phyloP scores from a whole-genome alignment of 2,329 filamentous ascomycete species.

The Fusarium solani-melongenae region DNA sequence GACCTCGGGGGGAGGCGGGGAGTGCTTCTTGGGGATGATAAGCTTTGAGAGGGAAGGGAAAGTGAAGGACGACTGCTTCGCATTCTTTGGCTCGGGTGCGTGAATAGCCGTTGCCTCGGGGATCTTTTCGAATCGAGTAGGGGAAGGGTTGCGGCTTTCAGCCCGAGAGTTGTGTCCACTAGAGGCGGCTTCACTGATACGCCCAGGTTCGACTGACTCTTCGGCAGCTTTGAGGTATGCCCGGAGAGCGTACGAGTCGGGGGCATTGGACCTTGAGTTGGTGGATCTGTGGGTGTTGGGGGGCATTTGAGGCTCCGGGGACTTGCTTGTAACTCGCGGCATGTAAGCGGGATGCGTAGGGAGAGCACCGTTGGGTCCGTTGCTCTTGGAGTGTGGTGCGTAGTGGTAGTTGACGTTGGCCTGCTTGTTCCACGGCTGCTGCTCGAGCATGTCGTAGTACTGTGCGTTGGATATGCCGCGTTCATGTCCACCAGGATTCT shows the following conservation, averaged over 20 bases:
- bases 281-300: no score
- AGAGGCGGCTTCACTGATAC: no score
- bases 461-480: background rate
- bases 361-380: conserved; percentile 11
- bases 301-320: no score
- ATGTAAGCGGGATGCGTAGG: conserved; percentile 30
- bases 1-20: conserved; percentile 20
- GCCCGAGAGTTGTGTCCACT: no score
- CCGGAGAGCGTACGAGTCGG: conserved; percentile 48
- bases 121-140: background rate
- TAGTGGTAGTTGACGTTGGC: conserved; percentile 23
- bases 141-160: no score
- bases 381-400: conserved; percentile 15
- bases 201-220: no score
- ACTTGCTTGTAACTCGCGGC: no score
- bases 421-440: background rate
- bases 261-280: no score
- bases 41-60: conserved; percentile 56
- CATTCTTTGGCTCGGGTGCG: background rate
- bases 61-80: conserved; percentile 15
- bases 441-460: background rate
- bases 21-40: no score
- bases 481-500: background rate
- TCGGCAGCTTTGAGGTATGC: conserved; percentile 47
- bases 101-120: background rate